Percentiles rank a stretch among this genome's conserved stretches.
These are phyloP conservation scores for Brasilioporus rufonigricans DNA, from an alignment of 768 basidiomycete genomes.

Conservation along the genomic window DNA sequence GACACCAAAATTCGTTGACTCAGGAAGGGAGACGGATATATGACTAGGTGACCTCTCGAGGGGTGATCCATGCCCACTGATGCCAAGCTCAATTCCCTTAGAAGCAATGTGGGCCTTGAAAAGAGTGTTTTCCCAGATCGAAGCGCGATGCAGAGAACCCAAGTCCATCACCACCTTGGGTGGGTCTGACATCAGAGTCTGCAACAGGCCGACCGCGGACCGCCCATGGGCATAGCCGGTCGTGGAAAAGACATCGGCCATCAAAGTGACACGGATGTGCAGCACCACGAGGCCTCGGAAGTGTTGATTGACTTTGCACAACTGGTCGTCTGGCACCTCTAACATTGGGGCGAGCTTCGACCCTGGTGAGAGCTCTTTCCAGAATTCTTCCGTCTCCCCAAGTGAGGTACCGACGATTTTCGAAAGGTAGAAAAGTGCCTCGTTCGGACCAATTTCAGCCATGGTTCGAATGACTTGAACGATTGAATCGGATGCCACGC, in stretches of 20 bases:
- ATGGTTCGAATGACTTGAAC: slow-evolving; percentile 87
- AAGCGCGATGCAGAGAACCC: slow-evolving; percentile 77
- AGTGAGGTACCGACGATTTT: slow-evolving; percentile 70
- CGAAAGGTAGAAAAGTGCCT: slow-evolving; percentile 69
- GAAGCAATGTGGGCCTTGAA: slow-evolving; percentile 59
- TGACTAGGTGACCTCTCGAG: slow-evolving; percentile 48
- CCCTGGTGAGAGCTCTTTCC: slow-evolving; percentile 49
- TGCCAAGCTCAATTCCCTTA: slow-evolving; percentile 52
- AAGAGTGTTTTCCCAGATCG: slow-evolving; percentile 84
- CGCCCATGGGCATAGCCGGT: slow-evolving; percentile 81
- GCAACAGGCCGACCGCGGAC: slow-evolving; percentile 68
- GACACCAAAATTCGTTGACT: slow-evolving; percentile 32
- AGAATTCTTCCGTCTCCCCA: slow-evolving; percentile 66
- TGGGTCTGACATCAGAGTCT: slow-evolving; percentile 65
- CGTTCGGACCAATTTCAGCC: slow-evolving; percentile 79
- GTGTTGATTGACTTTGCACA: slow-evolving; percentile 49
- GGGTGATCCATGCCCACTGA: slow-evolving; percentile 44
- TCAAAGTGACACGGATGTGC: slow-evolving; percentile 75
- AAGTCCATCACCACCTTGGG: slow-evolving; percentile 66
- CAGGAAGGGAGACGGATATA: slow-evolving; percentile 40
- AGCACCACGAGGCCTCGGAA: slow-evolving; percentile 76
- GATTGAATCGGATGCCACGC: slow-evolving; percentile 81
- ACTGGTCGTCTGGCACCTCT: slow-evolving; percentile 50
- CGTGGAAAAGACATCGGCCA: slow-evolving; percentile 85
- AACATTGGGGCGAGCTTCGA: slow-evolving; percentile 68